Percentiles rank a stretch among this genome's conserved stretches.
Conservation (phyloP, 1,139 yeast genomes). For the Candida frijolesensis region DNA sequence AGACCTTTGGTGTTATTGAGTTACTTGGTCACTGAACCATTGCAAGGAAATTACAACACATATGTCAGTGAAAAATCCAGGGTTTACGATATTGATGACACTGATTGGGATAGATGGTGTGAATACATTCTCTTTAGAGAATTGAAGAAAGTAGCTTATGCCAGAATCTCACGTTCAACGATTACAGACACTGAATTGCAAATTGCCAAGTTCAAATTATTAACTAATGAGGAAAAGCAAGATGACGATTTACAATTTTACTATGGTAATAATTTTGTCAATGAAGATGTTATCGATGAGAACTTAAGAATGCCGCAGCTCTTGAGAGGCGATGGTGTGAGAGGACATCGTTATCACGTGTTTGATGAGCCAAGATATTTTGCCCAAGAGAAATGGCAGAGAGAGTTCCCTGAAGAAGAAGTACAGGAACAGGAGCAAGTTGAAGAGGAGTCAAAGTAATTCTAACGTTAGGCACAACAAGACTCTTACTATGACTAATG, state of each 20-base stretch:
- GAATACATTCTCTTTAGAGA: conserved; percentile 90
- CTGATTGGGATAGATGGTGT: conserved; percentile 99
- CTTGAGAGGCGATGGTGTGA: conserved; percentile 90
- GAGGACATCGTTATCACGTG: conserved; percentile 93
- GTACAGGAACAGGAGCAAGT: too few relatives aligned
- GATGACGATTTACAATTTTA: conserved; percentile 43
- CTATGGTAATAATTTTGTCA: conserved; percentile 58
- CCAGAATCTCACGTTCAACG: conserved; percentile 89
- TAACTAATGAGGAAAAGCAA: conserved; percentile 43
- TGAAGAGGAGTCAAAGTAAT: too few relatives aligned
- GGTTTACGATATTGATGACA: conserved; percentile 90
- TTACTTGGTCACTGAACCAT: conserved; percentile 86
- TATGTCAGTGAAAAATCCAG: conserved; percentile 83
- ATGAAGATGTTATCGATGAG: conserved; percentile 58
- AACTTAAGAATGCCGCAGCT: conserved; percentile 77
- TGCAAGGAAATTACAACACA: conserved; percentile 86
- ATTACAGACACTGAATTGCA: conserved; percentile 97
- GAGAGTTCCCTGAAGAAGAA: too few relatives aligned
- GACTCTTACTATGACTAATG: too few relatives aligned
- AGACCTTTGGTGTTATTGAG: conserved; percentile 84
- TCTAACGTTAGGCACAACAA: too few relatives aligned
- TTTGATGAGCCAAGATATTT: conserved; percentile 89
- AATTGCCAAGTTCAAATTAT: conserved; percentile 83
- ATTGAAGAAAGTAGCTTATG: conserved; percentile 87
- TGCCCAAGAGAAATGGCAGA: conserved; percentile 27